phyloP scores from a whole-genome alignment of 2,329 filamentous ascomycete genomes.

The Aspergillus pseudotamarii region DNA sequence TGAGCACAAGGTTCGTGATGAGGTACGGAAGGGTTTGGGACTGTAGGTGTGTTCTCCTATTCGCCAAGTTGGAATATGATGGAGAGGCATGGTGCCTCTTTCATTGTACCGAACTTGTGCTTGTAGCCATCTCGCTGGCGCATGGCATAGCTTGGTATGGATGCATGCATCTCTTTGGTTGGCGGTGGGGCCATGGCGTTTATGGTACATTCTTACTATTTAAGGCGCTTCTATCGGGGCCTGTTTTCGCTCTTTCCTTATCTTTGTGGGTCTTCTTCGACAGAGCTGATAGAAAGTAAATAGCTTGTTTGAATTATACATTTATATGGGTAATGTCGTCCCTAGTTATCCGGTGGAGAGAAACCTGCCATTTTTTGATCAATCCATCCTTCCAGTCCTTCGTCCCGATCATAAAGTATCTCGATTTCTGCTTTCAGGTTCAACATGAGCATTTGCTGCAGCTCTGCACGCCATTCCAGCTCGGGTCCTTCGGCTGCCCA shows the following conservation, averaged over 20 bases:
- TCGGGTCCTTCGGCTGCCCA: slow-evolving; percentile 50
- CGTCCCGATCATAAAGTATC: slow-evolving; percentile 49
- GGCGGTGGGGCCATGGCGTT: not conserved
- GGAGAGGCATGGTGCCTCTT: not conserved
- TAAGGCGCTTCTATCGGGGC: not conserved
- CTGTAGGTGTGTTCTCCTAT: slow-evolving; percentile 53
- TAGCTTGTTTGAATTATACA: slow-evolving; percentile 1
- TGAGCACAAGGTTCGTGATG: slow-evolving; percentile 80
- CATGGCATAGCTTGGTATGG: not conserved
- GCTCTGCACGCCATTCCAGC: slow-evolving; percentile 51
- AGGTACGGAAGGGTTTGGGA: slow-evolving; percentile 77
- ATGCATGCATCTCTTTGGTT: not conserved
- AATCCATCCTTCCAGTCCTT: slow-evolving; percentile 49
- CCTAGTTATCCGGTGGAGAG: slow-evolving; percentile 8
- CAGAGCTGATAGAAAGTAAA: slow-evolving; percentile 2
- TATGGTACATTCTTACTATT: slow-evolving; percentile 1
- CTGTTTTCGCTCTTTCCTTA: not conserved
- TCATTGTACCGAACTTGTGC: not conserved
- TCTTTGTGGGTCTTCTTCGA: not conserved
- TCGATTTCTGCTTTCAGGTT: slow-evolving; percentile 67
- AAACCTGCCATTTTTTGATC: slow-evolving; percentile 35
- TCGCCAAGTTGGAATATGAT: not conserved
- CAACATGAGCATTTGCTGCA: slow-evolving; percentile 65
- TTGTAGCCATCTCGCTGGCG: not conserved
- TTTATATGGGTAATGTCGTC: slow-evolving; percentile 1